These are phyloP conservation scores for Phytophthora melonis DNA, from an alignment of 352 stramenopile species.

Conservation along the genomic window DNA sequence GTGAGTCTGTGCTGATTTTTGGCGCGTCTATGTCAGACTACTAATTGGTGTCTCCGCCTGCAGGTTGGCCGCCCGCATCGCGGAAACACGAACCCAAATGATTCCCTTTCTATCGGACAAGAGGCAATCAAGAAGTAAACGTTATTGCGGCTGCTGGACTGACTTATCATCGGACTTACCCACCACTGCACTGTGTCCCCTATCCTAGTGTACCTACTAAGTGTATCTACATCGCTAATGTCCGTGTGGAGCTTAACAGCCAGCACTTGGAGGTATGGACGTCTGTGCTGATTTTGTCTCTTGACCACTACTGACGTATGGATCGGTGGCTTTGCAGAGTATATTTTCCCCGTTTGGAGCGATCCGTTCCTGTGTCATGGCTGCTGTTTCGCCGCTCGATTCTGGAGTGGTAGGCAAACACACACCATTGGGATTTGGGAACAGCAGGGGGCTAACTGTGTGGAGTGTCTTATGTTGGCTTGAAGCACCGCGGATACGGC, in stretches of 20 bases:
- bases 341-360: constrained; percentile 84
- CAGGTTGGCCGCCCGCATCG: constrained; percentile 82
- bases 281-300: background rate
- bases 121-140: constrained; percentile 83
- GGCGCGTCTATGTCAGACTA: background rate
- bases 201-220: constrained; percentile 67
- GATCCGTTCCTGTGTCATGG: constrained; percentile 76
- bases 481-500: constrained; percentile 78
- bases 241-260: constrained; percentile 79
- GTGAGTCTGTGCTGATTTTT: constrained; percentile 34
- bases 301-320: background rate
- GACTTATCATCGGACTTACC: background rate
- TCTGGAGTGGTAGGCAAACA: constrained; percentile 47
- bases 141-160: background rate
- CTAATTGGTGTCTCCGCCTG: background rate
- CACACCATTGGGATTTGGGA: background rate
- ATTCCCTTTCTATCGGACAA: constrained; percentile 71
- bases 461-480: background rate
- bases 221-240: constrained; percentile 76
- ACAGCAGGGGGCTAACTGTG: constrained; percentile 4
- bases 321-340: constrained; percentile 46
- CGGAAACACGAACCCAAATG: constrained; percentile 69
- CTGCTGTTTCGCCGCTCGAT: constrained; percentile 63
- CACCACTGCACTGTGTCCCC: constrained; percentile 5
- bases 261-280: constrained; percentile 72